Conservation (phyloP, 2,329 filamentous ascomycete genomes). For the Sphaerulina populicola region DNA sequence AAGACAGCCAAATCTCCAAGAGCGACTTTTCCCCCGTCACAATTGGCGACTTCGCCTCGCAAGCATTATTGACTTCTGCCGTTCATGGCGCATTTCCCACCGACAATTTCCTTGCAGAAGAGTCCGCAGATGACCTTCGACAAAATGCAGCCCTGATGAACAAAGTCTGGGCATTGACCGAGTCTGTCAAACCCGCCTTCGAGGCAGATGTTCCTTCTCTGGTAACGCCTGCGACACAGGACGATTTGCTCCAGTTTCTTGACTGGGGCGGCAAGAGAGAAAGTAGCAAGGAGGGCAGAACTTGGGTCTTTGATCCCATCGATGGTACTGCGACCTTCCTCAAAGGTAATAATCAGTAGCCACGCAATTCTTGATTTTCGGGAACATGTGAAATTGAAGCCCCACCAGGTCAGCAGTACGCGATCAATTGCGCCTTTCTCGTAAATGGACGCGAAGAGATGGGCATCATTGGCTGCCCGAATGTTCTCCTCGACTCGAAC, state of each 20-base stretch:
- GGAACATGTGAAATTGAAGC: no score
- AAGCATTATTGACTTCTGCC: constrained; percentile 53
- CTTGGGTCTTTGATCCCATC: constrained; percentile 58
- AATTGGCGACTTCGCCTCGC: constrained; percentile 55
- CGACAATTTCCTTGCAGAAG: constrained; percentile 55
- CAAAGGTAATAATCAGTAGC: constrained; percentile 25
- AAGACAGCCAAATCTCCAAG: constrained; percentile 49
- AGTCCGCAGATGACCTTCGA: constrained; percentile 49
- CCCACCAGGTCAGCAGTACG: constrained; percentile 48
- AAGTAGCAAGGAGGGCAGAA: constrained; percentile 39
- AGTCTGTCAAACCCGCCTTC: constrained; percentile 25
- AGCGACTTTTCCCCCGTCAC: constrained; percentile 54
- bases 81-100: constrained; percentile 47
- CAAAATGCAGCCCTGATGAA: constrained; percentile 42
- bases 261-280: constrained; percentile 44
- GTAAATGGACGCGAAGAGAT: constrained; percentile 51
- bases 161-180: constrained; percentile 51
- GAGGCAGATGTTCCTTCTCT: constrained; percentile 29
- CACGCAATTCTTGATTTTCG: no score
- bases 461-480: constrained; percentile 55
- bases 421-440: constrained; percentile 52
- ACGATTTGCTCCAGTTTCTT: constrained; percentile 55
- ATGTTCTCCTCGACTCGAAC: constrained; percentile 42
- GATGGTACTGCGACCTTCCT: constrained; percentile 58
- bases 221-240: constrained; percentile 38